Evolutionary conservation across 441 rosid species (phyloP).

Genomic region (Mallotus repandus): DNA sequence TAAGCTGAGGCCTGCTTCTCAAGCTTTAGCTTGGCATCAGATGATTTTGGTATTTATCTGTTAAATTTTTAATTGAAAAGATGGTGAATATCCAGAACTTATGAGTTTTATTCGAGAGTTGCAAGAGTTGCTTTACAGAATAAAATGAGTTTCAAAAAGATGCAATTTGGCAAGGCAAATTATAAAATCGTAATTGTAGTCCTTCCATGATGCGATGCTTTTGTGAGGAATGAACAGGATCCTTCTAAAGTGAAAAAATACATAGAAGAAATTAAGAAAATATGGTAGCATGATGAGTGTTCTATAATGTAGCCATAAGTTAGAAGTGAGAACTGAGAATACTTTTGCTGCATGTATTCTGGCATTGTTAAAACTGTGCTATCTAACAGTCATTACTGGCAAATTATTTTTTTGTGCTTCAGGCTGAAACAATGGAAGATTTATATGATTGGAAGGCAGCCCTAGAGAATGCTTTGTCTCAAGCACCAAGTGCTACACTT

Average conservation of each 20-base stretch:
- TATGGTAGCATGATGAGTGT: background rate
- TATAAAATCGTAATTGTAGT: background rate
- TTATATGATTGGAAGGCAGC: conserved; percentile 90
- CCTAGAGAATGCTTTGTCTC: conserved; percentile 84
- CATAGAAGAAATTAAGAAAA: background rate
- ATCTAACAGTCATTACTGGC: conserved; percentile 16
- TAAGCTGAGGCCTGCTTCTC: background rate
- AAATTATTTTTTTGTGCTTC: conserved; percentile 30
- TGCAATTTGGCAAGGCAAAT: background rate
- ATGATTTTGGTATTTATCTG: background rate
- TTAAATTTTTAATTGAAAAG: background rate
- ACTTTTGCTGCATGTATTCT: conserved; percentile 5
- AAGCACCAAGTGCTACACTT: conserved; percentile 80
- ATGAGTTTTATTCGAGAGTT: background rate
- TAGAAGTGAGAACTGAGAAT: background rate
- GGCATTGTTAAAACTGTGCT: background rate
- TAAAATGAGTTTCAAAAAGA: background rate
- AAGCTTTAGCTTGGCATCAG: background rate
- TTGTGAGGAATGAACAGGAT: no score
- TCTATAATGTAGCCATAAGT: conserved; percentile 2
- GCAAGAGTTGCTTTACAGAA: background rate
- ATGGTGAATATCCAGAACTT: background rate
- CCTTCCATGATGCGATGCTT: no score
- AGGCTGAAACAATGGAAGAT: conserved; percentile 98
- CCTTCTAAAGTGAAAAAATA: background rate